phyloP scores from a whole-genome alignment of 1,139 yeast species.

The Pneumocystis oryctolagi region DNA sequence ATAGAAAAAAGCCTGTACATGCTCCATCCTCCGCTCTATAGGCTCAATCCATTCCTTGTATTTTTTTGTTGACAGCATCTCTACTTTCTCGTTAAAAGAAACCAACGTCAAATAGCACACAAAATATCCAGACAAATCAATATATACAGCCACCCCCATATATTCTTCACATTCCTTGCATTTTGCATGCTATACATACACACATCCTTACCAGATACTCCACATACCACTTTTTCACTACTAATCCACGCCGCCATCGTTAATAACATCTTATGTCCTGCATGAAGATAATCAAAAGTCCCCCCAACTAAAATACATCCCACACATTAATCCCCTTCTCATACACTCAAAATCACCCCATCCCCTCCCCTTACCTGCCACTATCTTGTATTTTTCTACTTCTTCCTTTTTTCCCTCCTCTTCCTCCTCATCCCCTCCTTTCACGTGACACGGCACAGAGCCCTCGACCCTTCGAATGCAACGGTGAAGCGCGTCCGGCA shows the following conservation, averaged over 20 bases:
- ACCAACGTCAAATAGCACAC: neutral
- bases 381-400: neutral
- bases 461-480: neutral
- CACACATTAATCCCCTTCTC: neutral
- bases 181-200: conserved; percentile 23
- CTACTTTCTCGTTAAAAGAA: conserved; percentile 24
- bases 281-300: conserved; percentile 91
- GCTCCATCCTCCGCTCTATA: conserved; percentile 36
- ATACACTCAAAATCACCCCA: too few relatives aligned
- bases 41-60: conserved; percentile 51
- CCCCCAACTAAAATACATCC: conserved; percentile 50
- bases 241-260: conserved; percentile 59
- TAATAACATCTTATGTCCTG: conserved; percentile 78
- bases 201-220: conserved; percentile 43
- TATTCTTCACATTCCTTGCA: neutral
- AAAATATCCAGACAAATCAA: neutral
- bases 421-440: too few relatives aligned
- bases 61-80: conserved; percentile 58
- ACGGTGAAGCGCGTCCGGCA: neutral
- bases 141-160: neutral
- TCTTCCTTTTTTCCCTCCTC: neutral
- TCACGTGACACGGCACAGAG: too few relatives aligned
- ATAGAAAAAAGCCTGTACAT: conserved; percentile 37
- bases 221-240: conserved; percentile 44
- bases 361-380: neutral